A percentile compares a stretch with the other conserved stretches of the same genome.
These are phyloP conservation scores for Beauveria australis DNA, from an alignment of 2,329 filamentous ascomycete species.

Conservation along the genomic window DNA sequence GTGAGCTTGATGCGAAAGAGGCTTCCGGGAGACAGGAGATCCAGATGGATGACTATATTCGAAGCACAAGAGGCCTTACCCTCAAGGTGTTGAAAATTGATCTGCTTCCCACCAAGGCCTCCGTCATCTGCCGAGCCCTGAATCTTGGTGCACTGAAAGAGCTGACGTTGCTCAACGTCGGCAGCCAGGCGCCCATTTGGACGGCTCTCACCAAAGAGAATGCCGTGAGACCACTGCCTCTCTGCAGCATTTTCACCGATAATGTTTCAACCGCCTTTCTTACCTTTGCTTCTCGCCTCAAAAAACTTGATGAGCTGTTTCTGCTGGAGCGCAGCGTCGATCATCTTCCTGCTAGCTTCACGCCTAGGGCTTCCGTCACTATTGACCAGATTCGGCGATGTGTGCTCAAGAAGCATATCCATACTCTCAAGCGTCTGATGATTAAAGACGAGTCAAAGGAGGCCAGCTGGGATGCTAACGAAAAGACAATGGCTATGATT, in stretches of 20 bases:
- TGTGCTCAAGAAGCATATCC: constrained; percentile 50
- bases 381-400: constrained; percentile 51
- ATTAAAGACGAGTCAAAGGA: constrained; percentile 47
- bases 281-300: constrained; percentile 42
- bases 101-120: constrained; percentile 52
- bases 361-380: constrained; percentile 38
- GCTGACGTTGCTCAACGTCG: constrained; percentile 56
- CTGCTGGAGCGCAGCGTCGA: constrained; percentile 47
- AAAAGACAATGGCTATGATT: constrained; percentile 45
- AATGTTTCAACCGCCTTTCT: constrained; percentile 50
- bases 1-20: neutral
- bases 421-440: constrained; percentile 46
- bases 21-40: neutral
- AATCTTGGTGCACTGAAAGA: constrained; percentile 48
- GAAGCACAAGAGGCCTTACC: constrained; percentile 48
- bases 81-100: constrained; percentile 48
- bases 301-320: constrained; percentile 49
- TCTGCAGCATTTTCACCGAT: constrained; percentile 55
- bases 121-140: constrained; percentile 46
- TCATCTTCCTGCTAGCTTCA: constrained; percentile 44
- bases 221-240: constrained; percentile 37
- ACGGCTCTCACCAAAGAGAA: constrained; percentile 47
- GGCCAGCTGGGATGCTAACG: constrained; percentile 48
- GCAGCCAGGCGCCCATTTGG: constrained; percentile 54
- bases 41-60: constrained; percentile 44